Evolutionary conservation across 345 rosid species (phyloP).

Genomic region (Reutealis trisperma): DNA sequence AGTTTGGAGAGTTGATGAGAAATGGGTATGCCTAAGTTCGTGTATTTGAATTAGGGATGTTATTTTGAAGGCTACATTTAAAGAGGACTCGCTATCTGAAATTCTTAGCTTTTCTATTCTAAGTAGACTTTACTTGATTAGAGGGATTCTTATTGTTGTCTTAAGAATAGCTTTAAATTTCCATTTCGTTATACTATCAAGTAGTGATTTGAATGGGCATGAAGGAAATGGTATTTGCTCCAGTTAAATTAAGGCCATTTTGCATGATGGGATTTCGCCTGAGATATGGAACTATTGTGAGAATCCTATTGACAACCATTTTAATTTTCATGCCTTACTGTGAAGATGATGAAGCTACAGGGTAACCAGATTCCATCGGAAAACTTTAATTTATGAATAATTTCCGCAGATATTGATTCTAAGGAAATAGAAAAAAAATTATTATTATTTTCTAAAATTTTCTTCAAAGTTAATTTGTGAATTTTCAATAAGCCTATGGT

Average conservation of each 20-base stretch:
- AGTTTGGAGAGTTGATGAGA: too few relatives aligned
- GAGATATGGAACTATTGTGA: constrained; percentile 88
- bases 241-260: constrained; percentile 53
- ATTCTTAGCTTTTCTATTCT: constrained; percentile 59
- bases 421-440: too few relatives aligned
- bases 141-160: constrained; percentile 94
- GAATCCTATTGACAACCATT: constrained; percentile 90
- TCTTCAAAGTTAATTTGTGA: too few relatives aligned
- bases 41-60: constrained; percentile 44
- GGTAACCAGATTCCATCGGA: too few relatives aligned
- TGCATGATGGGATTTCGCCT: constrained; percentile 75
- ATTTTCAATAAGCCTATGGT: too few relatives aligned
- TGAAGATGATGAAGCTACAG: too few relatives aligned
- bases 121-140: constrained; percentile 88
- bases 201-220: constrained; percentile 21
- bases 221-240: constrained; percentile 30
- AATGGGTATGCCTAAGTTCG: constrained; percentile 68
- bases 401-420: too few relatives aligned
- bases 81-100: constrained; percentile 60
- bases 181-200: constrained; percentile 46
- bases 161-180: constrained; percentile 66
- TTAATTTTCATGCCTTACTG: constrained; percentile 90
- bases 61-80: constrained; percentile 57
- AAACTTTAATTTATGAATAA: too few relatives aligned
- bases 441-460: too few relatives aligned